Base-by-base conservation (phyloP, 2,329 filamentous ascomycete genomes). In the Xylaria sp. region DNA sequence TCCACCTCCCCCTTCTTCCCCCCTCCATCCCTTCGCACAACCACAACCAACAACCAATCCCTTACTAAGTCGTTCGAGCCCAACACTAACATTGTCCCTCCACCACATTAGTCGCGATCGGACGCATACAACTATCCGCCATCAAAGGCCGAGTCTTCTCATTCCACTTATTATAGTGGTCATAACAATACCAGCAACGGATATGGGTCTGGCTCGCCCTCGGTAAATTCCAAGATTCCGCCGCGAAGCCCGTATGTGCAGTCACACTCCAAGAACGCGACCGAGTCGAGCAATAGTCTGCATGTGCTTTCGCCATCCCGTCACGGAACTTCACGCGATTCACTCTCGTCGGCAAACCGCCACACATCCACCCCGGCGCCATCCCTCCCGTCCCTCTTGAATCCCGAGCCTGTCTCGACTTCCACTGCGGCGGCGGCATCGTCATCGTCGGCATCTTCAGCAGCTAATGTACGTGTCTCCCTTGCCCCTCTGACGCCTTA, bases 81-180 rank as follows among this genome's bases (percentile, higher is more conserved):
- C 5, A 46, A 54, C 52, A 64, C 62, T 52, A 59, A 58, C 58
- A 62, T 57, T 58, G 58, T 55, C 58, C 52, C 54, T 58, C 52
- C 10, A 57, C 55, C 57, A 5, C 53, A 10, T 48, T 56, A 67
- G 65, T 65, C 68, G 61, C 79, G 82, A 60, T 73, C 72, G 57
- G 70, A 78, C 49, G 75, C 79, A 52, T 83, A 82, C 57, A 68
- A 69, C 59, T 67, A 67, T 56, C 55, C 67, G 19, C 63, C 66
- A 44, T 54, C 65, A 35, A 71, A 70, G 61, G 56, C 63, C 54
- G 69, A 70, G 62, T 61, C 66, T 46, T 61, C 63, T n/a, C 61
- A 60, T 44, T 13, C 49, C 11, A 2, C 49, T 11, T 61, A 63
- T 48, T 65, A 63, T 56, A 56, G 35, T 34, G 55, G 30, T 8